Percentiles rank a stretch among this genome's conserved stretches.
These are phyloP conservation scores for Saturnispora ahearnii DNA, from an alignment of 805 yeast genomes.

Conservation along the genomic window DNA sequence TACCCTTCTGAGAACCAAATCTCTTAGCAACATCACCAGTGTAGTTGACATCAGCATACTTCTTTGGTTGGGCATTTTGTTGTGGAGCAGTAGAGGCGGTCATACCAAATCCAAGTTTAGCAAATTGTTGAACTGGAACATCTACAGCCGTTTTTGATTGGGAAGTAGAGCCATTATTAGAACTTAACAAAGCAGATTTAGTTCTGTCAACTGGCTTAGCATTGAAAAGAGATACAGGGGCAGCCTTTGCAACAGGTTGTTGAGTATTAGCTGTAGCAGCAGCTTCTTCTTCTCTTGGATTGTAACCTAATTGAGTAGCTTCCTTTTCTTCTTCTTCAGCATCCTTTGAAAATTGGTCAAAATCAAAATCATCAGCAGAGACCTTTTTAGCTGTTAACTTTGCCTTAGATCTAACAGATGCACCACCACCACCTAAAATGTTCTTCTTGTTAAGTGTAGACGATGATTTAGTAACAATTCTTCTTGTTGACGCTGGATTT, in stretches of 20 bases:
- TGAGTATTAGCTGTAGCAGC: conserved; percentile 11
- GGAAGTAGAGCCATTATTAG: too few species aligned
- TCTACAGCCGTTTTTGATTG: conserved; percentile 23
- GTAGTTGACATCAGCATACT: conserved; percentile 36
- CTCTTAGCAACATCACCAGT: conserved; percentile 69
- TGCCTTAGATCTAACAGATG: conserved; percentile 41
- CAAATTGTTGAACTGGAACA: conserved; percentile 59
- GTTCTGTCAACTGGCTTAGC: conserved; percentile 1
- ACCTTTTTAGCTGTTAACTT: conserved; percentile 52
- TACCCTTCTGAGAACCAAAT: conserved; percentile 85
- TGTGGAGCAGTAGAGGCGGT: conserved; percentile 48
- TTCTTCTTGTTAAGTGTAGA: conserved; percentile 18
- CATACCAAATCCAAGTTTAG: conserved; percentile 89
- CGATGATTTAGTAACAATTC: conserved; percentile 25
- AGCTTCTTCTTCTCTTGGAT: conserved; percentile 28
- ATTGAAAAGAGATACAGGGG: conserved; percentile 9
- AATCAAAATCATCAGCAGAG: conserved; percentile 41
- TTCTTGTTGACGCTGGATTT: conserved; percentile 23
- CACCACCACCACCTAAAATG: conserved; percentile 29
- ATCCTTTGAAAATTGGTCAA: conserved; percentile 58
- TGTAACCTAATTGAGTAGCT: conserved; percentile 44
- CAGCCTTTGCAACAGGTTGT: conserved; percentile 22
- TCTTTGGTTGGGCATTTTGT: conserved; percentile 16
- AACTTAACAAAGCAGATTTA: background rate
- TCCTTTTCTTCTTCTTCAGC: conserved; percentile 80